These are phyloP conservation scores for Heterococcus sp. DNA, from an alignment of 108 stramenopile genomes.

Conservation along the genomic window DNA sequence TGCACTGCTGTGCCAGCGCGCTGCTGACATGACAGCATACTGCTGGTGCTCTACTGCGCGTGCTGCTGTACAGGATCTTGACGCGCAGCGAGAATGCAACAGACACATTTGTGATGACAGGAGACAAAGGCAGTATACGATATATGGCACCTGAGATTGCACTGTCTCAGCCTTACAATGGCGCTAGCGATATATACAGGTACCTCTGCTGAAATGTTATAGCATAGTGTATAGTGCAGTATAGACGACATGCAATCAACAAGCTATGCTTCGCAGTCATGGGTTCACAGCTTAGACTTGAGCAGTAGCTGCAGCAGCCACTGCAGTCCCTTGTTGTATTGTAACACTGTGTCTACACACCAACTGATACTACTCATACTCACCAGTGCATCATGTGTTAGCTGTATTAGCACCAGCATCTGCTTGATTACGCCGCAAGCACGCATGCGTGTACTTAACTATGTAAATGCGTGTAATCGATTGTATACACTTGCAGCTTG, in stretches of 20 bases:
- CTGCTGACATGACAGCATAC: background rate
- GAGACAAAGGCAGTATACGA: constrained; percentile 56
- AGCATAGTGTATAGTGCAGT: background rate
- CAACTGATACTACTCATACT: no score
- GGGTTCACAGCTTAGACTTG: background rate
- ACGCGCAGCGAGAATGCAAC: background rate
- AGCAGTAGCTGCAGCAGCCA: background rate
- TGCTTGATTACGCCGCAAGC: background rate
- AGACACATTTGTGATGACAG: constrained; percentile 52
- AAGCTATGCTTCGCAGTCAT: background rate
- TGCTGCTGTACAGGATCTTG: background rate
- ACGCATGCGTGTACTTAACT: background rate
- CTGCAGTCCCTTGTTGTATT: background rate
- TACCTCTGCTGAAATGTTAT: background rate
- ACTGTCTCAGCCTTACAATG: constrained; percentile 47
- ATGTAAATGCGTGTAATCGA: background rate
- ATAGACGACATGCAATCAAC: background rate
- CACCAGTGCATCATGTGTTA: background rate
- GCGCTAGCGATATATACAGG: background rate
- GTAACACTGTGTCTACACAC: background rate
- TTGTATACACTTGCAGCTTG: background rate
- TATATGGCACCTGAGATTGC: constrained; percentile 90
- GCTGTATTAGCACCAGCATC: background rate
- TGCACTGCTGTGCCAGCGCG: background rate
- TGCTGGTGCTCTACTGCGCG: background rate